Percentiles rank a stretch among this genome's conserved stretches.
Conservation (phyloP, 2,329 filamentous ascomycete species). For the Tolypocladium guangdongense region DNA sequence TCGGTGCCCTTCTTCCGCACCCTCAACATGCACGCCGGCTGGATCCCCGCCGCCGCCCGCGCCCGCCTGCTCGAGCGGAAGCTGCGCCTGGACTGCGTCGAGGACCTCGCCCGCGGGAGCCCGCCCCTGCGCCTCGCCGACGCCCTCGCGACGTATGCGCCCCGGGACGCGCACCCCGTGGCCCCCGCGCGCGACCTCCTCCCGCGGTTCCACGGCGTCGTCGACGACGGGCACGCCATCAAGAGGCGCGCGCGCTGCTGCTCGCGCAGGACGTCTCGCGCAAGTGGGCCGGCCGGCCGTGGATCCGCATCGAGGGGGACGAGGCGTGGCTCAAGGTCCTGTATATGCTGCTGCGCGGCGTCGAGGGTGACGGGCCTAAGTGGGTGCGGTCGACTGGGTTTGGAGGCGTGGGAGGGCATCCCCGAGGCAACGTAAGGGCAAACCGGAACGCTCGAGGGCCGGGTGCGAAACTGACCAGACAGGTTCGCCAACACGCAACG, state of each 20-base stretch:
- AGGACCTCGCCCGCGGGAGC: constrained; percentile 60
- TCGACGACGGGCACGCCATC: constrained; percentile 72
- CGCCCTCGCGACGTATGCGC: constrained; percentile 36
- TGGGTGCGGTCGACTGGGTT: constrained; percentile 57
- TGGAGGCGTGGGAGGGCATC: constrained; percentile 48
- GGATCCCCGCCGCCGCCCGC: constrained; percentile 50
- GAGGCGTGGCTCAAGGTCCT: constrained; percentile 50
- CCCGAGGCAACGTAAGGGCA: constrained; percentile 6
- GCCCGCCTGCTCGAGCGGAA: constrained; percentile 71
- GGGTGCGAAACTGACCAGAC: not conserved
- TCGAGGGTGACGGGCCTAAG: constrained; percentile 36
- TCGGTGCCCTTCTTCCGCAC: constrained; percentile 60
- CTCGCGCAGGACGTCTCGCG: constrained; percentile 45
- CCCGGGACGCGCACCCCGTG: constrained; percentile 31
- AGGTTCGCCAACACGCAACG: not conserved
- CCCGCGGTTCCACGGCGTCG: constrained; percentile 31
- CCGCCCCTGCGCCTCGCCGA: constrained; percentile 49
- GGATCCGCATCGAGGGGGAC: constrained; percentile 41
- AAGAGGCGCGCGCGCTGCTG: constrained; percentile 60
- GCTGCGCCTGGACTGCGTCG: constrained; percentile 58
- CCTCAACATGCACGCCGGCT: constrained; percentile 46
- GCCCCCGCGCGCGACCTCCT: constrained; percentile 37
- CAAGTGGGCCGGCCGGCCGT: constrained; percentile 32
- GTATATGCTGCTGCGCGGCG: constrained; percentile 51
- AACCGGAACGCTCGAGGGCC: not conserved